Base-by-base conservation (phyloP, 345 rosid genomes). In the Balakata baccata region DNA sequence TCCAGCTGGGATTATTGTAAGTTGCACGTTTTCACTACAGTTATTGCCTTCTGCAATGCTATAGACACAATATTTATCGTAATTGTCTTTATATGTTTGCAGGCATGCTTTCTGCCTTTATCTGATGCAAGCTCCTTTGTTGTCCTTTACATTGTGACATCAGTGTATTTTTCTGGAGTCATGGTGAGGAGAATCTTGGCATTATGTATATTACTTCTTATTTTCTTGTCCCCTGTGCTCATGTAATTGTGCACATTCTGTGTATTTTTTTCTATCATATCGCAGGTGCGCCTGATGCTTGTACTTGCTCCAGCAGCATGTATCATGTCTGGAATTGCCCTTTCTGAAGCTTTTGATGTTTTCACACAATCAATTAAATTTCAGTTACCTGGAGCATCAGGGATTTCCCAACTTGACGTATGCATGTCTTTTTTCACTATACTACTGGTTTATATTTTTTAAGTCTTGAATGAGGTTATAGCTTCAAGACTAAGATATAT, bases 251-350 rank as follows among this genome's bases (percentile, higher is more conserved):
- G 46, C 9, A 8, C 9, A 8, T 43, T 43, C 2, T 29, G 34
- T 29, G 34, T 29, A 2, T 29, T 29, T 29, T 29, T 29, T 58
- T 39, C 64, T 34, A 73, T 53, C 60, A 74, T 73, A 68, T 68
- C 80, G 66, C 85, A 95, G 99, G 99, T 95, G 66, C 99, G 99
- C 62, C 88, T 95, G 77, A 95, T 95, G 99, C 98, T 95, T 74
- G 99, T 95, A 46, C 81, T 95, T 87, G 99, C 99, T 82, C 99
- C 99, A 71, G 99, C 99, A 54, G 99, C 99, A 68, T 95, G 99
- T 85, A 95, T 95, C 77, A 82, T 87, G 90, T 95, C 99, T 85
- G 99, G 99, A 62, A 95, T 95, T 79, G 97, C 99, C 71, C 92
- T 95, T 54, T 95, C 99, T 71, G 94, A 95, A 84, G 92, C 99